These are phyloP conservation scores for Auricularia auricula-judae DNA, from an alignment of 768 basidiomycete species.

Conservation along the genomic window DNA sequence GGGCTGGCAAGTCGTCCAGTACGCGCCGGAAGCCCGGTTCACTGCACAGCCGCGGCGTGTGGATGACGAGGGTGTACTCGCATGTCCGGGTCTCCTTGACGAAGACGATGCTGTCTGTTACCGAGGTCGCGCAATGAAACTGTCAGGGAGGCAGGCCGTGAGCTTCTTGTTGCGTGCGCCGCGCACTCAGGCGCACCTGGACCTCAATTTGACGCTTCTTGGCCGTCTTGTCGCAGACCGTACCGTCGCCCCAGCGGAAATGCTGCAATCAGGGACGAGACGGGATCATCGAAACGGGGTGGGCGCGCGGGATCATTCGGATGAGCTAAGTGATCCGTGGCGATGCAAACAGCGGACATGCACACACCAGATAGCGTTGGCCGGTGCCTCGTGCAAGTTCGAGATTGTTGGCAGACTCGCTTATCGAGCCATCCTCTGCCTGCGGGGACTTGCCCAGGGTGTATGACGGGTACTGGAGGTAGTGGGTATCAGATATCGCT, in stretches of 20 bases:
- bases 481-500: neutral
- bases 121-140: conserved; percentile 96
- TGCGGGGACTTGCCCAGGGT: conserved; percentile 63
- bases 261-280: neutral
- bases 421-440: conserved; percentile 27
- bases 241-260: conserved; percentile 75
- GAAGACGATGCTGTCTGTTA: conserved; percentile 80
- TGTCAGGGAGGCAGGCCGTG: conserved; percentile 18
- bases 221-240: conserved; percentile 86
- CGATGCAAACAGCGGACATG: neutral
- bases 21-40: conserved; percentile 86
- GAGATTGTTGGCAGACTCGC: conserved; percentile 50
- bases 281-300: neutral
- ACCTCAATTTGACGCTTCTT: conserved; percentile 85
- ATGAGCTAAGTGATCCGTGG: neutral
- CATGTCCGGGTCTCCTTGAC: conserved; percentile 93
- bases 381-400: conserved; percentile 72
- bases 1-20: conserved; percentile 52
- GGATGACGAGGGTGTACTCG: conserved; percentile 85
- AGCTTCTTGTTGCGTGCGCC: neutral
- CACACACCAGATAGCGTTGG: conserved; percentile 75
- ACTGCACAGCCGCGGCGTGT: conserved; percentile 88
- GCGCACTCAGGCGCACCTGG: conserved; percentile 46
- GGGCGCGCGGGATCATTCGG: neutral
- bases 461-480: conserved; percentile 31